phyloP scores from a whole-genome alignment of 2,329 filamentous ascomycete species.

The Colletotrichum musae region DNA sequence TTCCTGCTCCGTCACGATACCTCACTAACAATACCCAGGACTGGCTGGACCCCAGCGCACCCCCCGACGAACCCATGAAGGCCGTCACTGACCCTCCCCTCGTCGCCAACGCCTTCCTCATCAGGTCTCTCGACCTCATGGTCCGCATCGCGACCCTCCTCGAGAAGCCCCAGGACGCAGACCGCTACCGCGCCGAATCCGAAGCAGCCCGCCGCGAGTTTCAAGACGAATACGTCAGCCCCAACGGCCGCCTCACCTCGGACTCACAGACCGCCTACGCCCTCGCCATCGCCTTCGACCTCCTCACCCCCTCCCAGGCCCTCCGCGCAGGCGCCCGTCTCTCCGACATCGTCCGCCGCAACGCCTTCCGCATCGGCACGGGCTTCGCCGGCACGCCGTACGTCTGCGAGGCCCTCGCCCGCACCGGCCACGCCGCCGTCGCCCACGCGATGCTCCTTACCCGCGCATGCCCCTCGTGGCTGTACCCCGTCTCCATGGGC shows the following conservation, averaged over 20 bases:
- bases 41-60: conserved; percentile 52
- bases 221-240: conserved; percentile 43
- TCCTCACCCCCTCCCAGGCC: conserved; percentile 21
- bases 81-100: conserved; percentile 48
- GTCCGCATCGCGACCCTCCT: conserved; percentile 7
- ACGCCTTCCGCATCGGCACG: conserved; percentile 39
- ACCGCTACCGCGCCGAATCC: background rate
- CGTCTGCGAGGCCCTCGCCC: conserved; percentile 40
- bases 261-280: conserved; percentile 44
- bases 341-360: conserved; percentile 16
- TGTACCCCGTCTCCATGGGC: conserved; percentile 56
- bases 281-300: conserved; percentile 43
- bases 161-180: background rate
- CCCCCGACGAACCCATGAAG: conserved; percentile 46
- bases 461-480: conserved; percentile 53
- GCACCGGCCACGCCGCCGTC: conserved; percentile 32
- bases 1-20: accelerated
- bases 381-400: conserved; percentile 46
- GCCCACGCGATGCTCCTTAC: conserved; percentile 56
- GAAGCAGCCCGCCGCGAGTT: conserved; percentile 37
- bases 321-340: conserved; percentile 20
- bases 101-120: conserved; percentile 51
- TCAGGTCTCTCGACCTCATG: conserved; percentile 34
- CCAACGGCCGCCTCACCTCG: conserved; percentile 37
- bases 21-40: conserved; percentile 30